Evolutionary conservation across 441 rosid genomes (phyloP), one percentile per base, ranked within the genome.

Genomic region (Adansonia rubrostipa): DNA sequence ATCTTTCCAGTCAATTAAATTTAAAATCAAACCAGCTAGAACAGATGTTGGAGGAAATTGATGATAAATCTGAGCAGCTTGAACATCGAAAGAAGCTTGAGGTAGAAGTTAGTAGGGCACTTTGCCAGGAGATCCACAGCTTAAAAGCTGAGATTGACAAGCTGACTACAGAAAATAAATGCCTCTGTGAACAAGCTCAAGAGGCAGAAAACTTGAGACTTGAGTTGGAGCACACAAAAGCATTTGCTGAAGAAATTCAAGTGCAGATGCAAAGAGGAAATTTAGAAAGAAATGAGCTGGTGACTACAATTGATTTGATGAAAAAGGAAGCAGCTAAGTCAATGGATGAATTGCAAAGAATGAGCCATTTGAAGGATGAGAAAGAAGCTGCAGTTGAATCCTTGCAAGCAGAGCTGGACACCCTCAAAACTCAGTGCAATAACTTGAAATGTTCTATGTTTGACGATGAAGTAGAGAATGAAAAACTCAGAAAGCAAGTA

Each of bases 401-500:
- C 75, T 70, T 92, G 65, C 79, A 89, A 78, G 80, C 89, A 20
- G 94, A 92, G 78, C 53, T 88, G 66, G 87, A 85, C 56, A 61
- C 73, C 13, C 82, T 84, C 47, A 88, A 82, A 83, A 71, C 63
- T 53, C 86, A 78, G 40, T 83, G 81, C 72, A 81, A 85, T 53
- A 87, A 87, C 58, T 74, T 89, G 86, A 88, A 87, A 73, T 72
- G 62, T 71, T 84, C 88, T 51, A 48, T 88, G 40, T 64, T 66
- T 22, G 91, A 86, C 78, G 87, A 84, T 53, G 95, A 87, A 68
- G 48, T 58, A 20, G 95, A 90, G 84, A 91, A 87, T 77, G 92
- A 91, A 83, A 93, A 88, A 67, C 87, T 92, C 42, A 85, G 85
- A 81, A 89, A 89, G 84, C 91, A 89, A 77, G 85, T 85, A 2